phyloP scores from a whole-genome alignment of 768 basidiomycete species.

The Lactarius vividus region DNA sequence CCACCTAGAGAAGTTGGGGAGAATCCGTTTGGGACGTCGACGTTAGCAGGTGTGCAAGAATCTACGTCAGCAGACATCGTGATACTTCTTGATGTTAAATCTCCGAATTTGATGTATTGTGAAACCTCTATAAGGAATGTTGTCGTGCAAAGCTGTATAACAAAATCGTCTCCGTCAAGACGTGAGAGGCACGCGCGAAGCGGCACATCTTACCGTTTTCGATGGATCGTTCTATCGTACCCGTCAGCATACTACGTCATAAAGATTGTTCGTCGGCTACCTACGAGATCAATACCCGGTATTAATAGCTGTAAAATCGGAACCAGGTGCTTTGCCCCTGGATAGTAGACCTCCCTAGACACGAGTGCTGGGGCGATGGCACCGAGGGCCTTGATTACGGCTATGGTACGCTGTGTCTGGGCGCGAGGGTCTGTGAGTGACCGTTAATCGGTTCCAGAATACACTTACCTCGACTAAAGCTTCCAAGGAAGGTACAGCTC shows the following conservation, averaged over 20 bases:
- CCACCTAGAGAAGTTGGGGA: conserved; percentile 37
- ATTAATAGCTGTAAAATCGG: conserved; percentile 78
- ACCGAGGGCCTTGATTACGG: conserved; percentile 81
- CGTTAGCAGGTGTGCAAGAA: conserved; percentile 21
- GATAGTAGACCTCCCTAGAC: conserved; percentile 75
- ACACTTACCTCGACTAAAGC: conserved; percentile 72
- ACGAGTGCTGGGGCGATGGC: conserved; percentile 78
- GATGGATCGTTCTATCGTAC: conserved; percentile 64
- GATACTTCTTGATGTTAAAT: conserved; percentile 44
- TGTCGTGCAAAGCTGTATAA: conserved; percentile 62
- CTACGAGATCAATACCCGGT: conserved; percentile 82
- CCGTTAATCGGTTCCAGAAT: neutral
- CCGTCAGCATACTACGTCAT: neutral
- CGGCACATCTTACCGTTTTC: conserved; percentile 56
- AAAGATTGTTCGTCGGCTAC: conserved; percentile 29
- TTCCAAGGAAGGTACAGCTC: conserved; percentile 84
- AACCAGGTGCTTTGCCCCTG: conserved; percentile 78
- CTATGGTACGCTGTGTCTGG: conserved; percentile 80
- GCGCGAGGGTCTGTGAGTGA: conserved; percentile 8
- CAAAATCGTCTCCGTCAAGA: conserved; percentile 22
- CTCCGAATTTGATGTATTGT: conserved; percentile 71
- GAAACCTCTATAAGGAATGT: conserved; percentile 72
- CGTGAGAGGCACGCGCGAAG: neutral
- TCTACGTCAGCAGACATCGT: conserved; percentile 29
- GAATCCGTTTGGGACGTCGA: conserved; percentile 24